Conservation (phyloP, 2,329 filamentous ascomycete genomes). For the Paradendryphiella salina region DNA sequence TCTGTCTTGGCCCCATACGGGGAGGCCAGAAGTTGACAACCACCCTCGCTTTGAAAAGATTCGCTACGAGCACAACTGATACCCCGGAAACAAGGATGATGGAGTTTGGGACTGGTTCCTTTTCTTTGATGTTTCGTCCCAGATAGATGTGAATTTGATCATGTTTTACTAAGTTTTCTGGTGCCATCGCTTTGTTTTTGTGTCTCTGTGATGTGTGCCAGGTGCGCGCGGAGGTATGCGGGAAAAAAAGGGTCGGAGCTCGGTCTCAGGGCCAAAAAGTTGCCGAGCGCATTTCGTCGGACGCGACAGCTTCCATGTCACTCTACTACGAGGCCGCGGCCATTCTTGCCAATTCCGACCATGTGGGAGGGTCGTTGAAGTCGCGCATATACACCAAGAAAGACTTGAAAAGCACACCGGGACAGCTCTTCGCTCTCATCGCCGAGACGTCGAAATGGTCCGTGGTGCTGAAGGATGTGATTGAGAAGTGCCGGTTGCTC, state of each 20-base stretch:
- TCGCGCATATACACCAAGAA: slow-evolving; percentile 78
- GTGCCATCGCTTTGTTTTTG: not conserved
- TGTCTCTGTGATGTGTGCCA: not conserved
- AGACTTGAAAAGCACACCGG: slow-evolving; percentile 73
- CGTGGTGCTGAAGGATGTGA: slow-evolving; percentile 79
- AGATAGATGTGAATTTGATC: not conserved
- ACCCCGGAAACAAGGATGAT: slow-evolving; percentile 8
- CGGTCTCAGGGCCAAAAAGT: slow-evolving; percentile 11
- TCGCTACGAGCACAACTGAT: slow-evolving; percentile 18
- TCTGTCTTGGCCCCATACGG: slow-evolving; percentile 16
- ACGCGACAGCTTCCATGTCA: slow-evolving; percentile 65
- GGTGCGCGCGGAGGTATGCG: slow-evolving; percentile 6
- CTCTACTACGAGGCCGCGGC: slow-evolving; percentile 90
- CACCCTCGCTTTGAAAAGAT: slow-evolving; percentile 21
- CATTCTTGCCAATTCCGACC: slow-evolving; percentile 66
- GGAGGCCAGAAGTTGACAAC: slow-evolving; percentile 2
- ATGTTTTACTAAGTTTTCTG: not conserved
- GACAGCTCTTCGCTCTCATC: slow-evolving; percentile 84
- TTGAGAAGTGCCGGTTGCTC: slow-evolving; percentile 77
- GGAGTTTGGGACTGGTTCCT: slow-evolving; percentile 9
- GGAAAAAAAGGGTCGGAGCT: slow-evolving; percentile 11
- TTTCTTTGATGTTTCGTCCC: not conserved
- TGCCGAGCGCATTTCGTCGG: slow-evolving; percentile 1
- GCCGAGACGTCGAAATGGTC: slow-evolving; percentile 93
- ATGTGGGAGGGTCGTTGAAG: slow-evolving; percentile 81